Evolutionary conservation across 2,329 filamentous ascomycete species (phyloP).

Genomic region (Bipolaris sorokiniana): DNA sequence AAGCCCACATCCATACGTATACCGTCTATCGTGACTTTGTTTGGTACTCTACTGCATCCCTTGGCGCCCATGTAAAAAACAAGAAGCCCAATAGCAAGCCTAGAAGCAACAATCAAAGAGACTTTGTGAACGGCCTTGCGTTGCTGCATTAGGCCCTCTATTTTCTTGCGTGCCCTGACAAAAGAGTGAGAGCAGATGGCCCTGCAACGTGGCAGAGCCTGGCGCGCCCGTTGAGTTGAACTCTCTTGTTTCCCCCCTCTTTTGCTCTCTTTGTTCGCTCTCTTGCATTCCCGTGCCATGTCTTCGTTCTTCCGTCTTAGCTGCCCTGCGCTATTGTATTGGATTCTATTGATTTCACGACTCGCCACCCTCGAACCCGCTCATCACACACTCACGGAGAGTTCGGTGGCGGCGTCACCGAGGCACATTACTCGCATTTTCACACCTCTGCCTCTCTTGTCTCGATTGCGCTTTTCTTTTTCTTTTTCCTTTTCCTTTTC

Average conservation of each 20-base stretch:
- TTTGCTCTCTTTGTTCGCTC: not conserved
- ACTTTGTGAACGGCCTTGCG: too few relatives aligned
- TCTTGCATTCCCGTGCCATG: too few relatives aligned
- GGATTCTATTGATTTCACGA: conserved; percentile 2
- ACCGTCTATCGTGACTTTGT: conserved; percentile 13
- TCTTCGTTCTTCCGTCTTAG: too few relatives aligned
- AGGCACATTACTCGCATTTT: conserved; percentile 11
- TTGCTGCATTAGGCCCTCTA: too few relatives aligned
- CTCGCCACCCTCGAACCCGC: conserved; percentile 5
- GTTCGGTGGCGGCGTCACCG: not conserved
- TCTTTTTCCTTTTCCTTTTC: too few relatives aligned
- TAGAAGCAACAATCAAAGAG: too few relatives aligned
- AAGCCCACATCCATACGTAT: not conserved
- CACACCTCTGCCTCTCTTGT: not conserved
- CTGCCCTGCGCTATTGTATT: conserved; percentile 13
- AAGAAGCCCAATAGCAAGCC: too few relatives aligned
- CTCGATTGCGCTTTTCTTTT: not conserved
- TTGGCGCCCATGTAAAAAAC: too few relatives aligned
- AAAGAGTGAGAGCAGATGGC: too few relatives aligned
- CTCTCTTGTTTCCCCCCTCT: not conserved
- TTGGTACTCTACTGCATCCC: conserved; percentile 17
- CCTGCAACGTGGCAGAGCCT: too few relatives aligned
- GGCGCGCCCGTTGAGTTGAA: too few relatives aligned
- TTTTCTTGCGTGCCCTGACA: too few relatives aligned
- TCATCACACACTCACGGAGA: conserved; percentile 1